Base-by-base conservation (phyloP, 2,329 filamentous ascomycete genomes). In the Aspergillus ruber region DNA sequence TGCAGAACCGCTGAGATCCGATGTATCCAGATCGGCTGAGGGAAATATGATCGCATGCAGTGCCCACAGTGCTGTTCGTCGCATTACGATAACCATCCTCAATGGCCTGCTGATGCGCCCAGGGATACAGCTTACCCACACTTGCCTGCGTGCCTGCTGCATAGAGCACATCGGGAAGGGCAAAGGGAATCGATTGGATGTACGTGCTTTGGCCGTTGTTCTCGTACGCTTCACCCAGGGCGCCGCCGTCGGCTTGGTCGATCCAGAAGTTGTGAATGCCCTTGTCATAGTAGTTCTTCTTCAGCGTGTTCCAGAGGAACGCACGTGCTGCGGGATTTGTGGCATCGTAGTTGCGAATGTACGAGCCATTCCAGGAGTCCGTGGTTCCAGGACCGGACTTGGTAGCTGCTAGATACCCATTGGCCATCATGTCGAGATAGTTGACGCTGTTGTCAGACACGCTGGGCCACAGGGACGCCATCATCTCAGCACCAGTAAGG, bases 381-480 rank as follows among this genome's bases (percentile, higher is more conserved):
- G 70, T 74, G 1, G 73, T 74, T 0, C 79, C 71, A 13, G 79
- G 68, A 0, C 81, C 82, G 3, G 79, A 71, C 49, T 83, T 79
- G 3, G 69, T 72, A 0, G 79, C 75, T 39, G 83, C 78, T 0
- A 85, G 71, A 3, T 75, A 69, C 0, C 82, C 82, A 9, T 72
- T 70, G 41, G 80, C 75, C 0, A 80, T 62, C 78, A 84, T 82
- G 48, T 82, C 75, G 1, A 69, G 54, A 56, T 77, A 84, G 58
- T 83, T 83, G 35, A 80, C 74, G 1, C 75, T 79, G 1, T 63
- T 56, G 8, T 72, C 70, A 36, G 83, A 78, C 0, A 84, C 80
- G 0, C 80, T 83, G 0, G 82, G 82, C 82, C 82, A 85, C 46
- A 85, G 77, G 0, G 79, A 83, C 0, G 84, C 79, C 80, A 85